phyloP scores from a whole-genome alignment of 2,329 filamentous ascomycete genomes.

The Sphaerulina vaccinii region DNA sequence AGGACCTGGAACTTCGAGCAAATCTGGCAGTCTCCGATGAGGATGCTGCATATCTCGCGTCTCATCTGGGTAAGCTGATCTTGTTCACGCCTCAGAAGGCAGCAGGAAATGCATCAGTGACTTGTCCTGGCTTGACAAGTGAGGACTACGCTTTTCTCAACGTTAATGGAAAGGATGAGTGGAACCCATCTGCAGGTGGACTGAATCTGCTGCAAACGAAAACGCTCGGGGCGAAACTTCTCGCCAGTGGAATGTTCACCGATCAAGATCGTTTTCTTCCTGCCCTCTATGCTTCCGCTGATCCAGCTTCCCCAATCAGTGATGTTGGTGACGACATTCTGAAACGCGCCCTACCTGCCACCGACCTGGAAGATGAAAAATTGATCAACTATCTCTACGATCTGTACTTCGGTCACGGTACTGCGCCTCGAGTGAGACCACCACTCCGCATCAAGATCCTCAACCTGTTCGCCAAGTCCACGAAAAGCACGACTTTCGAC shows the following conservation, averaged over 20 bases:
- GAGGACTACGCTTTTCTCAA: conserved; percentile 69
- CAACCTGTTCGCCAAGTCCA: conserved; percentile 72
- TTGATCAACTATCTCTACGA: conserved; percentile 67
- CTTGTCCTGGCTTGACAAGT: conserved; percentile 61
- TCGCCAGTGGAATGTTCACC: conserved; percentile 81
- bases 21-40: conserved; percentile 65
- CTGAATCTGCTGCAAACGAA: conserved; percentile 70
- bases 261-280: conserved; percentile 82
- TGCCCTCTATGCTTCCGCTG: conserved; percentile 78
- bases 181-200: conserved; percentile 62
- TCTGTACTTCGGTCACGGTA: conserved; percentile 66
- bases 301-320: conserved; percentile 75
- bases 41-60: conserved; percentile 72
- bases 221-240: conserved; percentile 64
- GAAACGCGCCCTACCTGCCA: conserved; percentile 68
- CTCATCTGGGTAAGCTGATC: conserved; percentile 75
- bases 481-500: conserved; percentile 67
- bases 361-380: conserved; percentile 67
- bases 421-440: conserved; percentile 54
- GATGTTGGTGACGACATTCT: conserved; percentile 86
- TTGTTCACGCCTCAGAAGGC: conserved; percentile 55
- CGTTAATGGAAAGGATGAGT: conserved; percentile 65
- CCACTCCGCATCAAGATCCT: conserved; percentile 77
- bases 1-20: conserved; percentile 68
- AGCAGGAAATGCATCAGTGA: conserved; percentile 29